Percentiles rank a stretch among this genome's conserved stretches.
phyloP scores from a whole-genome alignment of 2,329 filamentous ascomycete genomes.

The Aspergillus neoniger region DNA sequence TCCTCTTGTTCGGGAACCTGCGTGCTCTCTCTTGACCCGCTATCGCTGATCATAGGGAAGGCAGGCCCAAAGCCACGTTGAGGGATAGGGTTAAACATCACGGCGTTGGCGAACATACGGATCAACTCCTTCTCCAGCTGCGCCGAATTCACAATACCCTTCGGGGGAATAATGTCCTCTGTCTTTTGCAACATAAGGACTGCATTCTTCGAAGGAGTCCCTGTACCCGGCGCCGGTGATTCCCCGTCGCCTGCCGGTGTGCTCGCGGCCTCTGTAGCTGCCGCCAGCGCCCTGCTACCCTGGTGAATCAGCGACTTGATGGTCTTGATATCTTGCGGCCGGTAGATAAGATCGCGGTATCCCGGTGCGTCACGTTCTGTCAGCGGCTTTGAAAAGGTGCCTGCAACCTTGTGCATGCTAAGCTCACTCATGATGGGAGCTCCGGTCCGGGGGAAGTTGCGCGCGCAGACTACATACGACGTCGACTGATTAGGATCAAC shows the following conservation, averaged over 20 bases:
- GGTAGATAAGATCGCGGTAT: slow-evolving; percentile 71
- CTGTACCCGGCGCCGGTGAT: slow-evolving; percentile 36
- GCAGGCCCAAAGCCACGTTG: slow-evolving; percentile 67
- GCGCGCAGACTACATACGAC: slow-evolving; percentile 45
- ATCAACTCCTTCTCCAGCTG: slow-evolving; percentile 92
- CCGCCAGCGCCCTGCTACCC: slow-evolving; percentile 47
- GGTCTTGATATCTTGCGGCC: slow-evolving; percentile 74
- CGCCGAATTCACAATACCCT: slow-evolving; percentile 86
- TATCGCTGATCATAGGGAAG: slow-evolving; percentile 55
- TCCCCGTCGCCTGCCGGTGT: slow-evolving; percentile 63
- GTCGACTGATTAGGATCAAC: slow-evolving; percentile 33
- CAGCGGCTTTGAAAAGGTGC: slow-evolving; percentile 75
- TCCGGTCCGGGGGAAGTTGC: slow-evolving; percentile 65
- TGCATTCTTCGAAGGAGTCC: slow-evolving; percentile 43
- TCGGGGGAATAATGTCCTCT: slow-evolving; percentile 78
- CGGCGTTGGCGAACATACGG: slow-evolving; percentile 95
- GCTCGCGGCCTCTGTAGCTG: slow-evolving; percentile 62
- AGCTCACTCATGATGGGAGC: slow-evolving; percentile 75
- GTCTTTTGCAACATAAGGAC: slow-evolving; percentile 56
- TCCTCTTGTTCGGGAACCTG: slow-evolving; percentile 71
- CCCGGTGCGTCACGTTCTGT: slow-evolving; percentile 75
- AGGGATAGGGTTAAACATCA: slow-evolving; percentile 95
- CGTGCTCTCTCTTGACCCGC: slow-evolving; percentile 38
- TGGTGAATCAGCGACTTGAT: slow-evolving; percentile 70
- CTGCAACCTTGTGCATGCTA: slow-evolving; percentile 73